Evolutionary conservation across 2,329 filamentous ascomycete genomes (phyloP).

Genomic region (Colletotrichum salicis): DNA sequence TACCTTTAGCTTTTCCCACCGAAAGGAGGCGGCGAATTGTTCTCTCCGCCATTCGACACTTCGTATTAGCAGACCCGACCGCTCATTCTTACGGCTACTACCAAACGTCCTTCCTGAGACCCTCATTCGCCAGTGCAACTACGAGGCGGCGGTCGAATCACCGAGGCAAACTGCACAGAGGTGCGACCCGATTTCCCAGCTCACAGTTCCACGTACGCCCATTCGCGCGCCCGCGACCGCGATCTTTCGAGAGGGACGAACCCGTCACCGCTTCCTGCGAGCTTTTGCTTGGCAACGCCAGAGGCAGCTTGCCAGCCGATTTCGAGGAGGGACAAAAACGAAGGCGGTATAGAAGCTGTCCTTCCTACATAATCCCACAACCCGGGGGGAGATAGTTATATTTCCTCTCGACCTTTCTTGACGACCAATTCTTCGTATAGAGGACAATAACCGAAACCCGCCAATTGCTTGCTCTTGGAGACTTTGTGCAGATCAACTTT

Average conservation of each 20-base stretch:
- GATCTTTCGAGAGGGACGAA: neutral
- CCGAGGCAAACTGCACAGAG: conserved; percentile 9
- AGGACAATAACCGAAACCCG: neutral
- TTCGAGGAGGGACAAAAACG: neutral
- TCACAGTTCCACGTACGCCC: neutral
- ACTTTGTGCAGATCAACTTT: neutral
- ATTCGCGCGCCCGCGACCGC: conserved; percentile 11
- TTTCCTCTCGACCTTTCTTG: neutral
- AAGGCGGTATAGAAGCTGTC: conserved; percentile 3
- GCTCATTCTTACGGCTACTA: neutral
- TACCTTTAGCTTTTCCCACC: neutral
- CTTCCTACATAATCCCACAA: neutral
- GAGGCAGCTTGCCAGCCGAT: neutral
- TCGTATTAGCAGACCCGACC: conserved; percentile 2
- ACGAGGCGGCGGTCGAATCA: conserved; percentile 17
- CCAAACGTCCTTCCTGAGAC: neutral
- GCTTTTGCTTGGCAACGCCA: neutral
- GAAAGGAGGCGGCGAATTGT: neutral
- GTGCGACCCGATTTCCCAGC: conserved; percentile 17
- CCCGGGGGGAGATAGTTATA: neutral
- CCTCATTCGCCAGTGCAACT: conserved; percentile 22
- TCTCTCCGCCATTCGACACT: conserved; percentile 13
- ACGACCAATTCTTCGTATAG: neutral
- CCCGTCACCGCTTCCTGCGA: conserved; percentile 21
- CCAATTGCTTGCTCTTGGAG: conserved; percentile 2